Conservation (phyloP, 148 eudicot genomes). For the Polygonum maritimum region DNA sequence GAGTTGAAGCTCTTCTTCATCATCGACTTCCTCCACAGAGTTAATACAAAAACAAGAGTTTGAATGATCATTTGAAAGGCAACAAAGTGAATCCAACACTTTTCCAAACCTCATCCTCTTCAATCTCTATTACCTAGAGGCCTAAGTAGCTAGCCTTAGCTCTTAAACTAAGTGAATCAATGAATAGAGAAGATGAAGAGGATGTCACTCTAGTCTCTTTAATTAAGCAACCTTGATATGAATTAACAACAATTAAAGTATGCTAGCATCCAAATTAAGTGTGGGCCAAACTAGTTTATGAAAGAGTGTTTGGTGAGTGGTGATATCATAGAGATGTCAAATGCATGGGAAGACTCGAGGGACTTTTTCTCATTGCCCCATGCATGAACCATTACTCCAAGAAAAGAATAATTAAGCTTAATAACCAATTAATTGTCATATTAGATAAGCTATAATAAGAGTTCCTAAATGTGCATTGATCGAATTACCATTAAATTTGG, state of each 20-base stretch:
- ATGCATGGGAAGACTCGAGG: constrained; percentile 1
- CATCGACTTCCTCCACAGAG: constrained; percentile 35
- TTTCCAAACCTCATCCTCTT: constrained; percentile 57
- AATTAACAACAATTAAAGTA: not conserved
- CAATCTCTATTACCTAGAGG: constrained; percentile 10
- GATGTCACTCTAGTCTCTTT: not conserved
- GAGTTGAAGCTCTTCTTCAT: constrained; percentile 32
- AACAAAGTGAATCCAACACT: constrained; percentile 53
- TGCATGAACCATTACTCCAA: not conserved
- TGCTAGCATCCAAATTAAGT: not conserved
- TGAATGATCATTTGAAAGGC: constrained; percentile 36
- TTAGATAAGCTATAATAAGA: not conserved
- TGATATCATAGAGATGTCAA: not conserved
- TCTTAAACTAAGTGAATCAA: not conserved
- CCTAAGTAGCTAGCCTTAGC: not conserved
- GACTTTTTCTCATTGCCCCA: constrained; percentile 8
- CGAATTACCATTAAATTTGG: too few species aligned
- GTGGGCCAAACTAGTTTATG: not conserved
- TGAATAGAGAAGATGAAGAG: not conserved
- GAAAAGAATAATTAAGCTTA: not conserved
- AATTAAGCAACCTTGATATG: not conserved
- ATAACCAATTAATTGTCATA: not conserved
- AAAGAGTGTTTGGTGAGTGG: not conserved
- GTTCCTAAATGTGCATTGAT: too few species aligned
- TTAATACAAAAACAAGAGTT: constrained; percentile 65